Evolutionary conservation across 2,329 filamentous ascomycete genomes (phyloP), one percentile per base, ranked within the genome.

Genomic region (Cladophialophora psammophila): DNA sequence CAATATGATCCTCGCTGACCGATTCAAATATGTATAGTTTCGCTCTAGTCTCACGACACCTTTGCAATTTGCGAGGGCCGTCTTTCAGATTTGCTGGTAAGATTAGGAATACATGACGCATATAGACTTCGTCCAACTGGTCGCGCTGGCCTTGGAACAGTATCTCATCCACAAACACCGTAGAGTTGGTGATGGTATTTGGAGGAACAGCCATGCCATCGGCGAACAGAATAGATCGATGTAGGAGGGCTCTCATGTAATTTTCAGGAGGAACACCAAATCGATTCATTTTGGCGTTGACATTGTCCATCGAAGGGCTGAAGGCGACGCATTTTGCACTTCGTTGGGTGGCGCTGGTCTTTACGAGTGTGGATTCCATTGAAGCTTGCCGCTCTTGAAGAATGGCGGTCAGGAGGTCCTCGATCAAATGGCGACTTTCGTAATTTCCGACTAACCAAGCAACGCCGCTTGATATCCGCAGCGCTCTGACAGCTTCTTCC

Each of bases 121-220:
- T 34, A 12, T 53, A 54, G 48, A 62, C 45, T 38, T 62, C 35
- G 34, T 62, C 35, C 45, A 61, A 32, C 48, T 53, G 32, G 34
- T 61, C 45, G 15, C 48, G 59, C 35, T 61, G 48, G 45, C 59
- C 59, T 31, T 61, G 59, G 35, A 62, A 62, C 45, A 62, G 9
- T 5, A 62, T 32, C 48, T 62, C 59, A 42, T 54, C 59, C 18
- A 62, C 59, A 45, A 62, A 53, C 13, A 54, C 59, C 15, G 48
- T 62, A 15, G 59, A 62, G 36, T 54, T 54, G 32, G 45, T 62
- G 35, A 62, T 54, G 13, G 36, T 42, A 18, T 55, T 54, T 5
- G 59, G 20, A 18, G 59, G 45, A 2, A 62, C 20, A 12, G 32
- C 48, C 34, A 62, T 62, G 32, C 59, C 36, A 26, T 62, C 59